Conservation (phyloP, 164 flowering plant species). For the Stephania japonica region DNA sequence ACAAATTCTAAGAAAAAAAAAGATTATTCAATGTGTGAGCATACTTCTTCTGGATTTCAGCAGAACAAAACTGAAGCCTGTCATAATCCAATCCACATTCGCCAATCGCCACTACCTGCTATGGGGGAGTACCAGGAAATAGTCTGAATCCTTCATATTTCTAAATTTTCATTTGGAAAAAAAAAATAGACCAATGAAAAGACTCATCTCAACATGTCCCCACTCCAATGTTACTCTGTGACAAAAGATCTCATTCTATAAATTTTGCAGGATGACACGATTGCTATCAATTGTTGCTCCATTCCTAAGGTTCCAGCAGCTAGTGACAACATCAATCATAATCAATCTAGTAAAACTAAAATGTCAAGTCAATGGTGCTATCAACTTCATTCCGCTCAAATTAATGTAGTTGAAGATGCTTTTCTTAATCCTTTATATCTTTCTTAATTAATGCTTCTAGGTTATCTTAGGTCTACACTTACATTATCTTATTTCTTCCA, state of each 20-base stretch:
- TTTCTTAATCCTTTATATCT: too few relatives aligned
- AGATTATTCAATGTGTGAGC: slow-evolving; percentile 2
- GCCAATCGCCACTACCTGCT: slow-evolving; percentile 95
- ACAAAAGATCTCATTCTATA: too few relatives aligned
- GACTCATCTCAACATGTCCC: too few relatives aligned
- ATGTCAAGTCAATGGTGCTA: too few relatives aligned
- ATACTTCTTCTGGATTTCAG: slow-evolving; percentile 89
- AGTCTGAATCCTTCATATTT: neutral
- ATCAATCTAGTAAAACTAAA: neutral
- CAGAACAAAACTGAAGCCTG: slow-evolving; percentile 88
- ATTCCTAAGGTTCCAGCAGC: neutral
- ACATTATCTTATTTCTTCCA: too few relatives aligned
- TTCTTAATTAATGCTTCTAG: too few relatives aligned
- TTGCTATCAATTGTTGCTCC: neutral
- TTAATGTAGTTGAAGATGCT: too few relatives aligned
- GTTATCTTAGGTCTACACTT: too few relatives aligned
- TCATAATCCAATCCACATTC: slow-evolving; percentile 99
- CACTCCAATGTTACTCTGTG: too few relatives aligned
- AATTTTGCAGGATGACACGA: too few relatives aligned
- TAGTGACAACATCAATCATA: neutral
- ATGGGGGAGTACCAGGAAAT: neutral
- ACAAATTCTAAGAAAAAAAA: neutral
- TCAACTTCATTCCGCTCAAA: too few relatives aligned
- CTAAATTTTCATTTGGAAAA: neutral
- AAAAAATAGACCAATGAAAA: neutral